A percentile compares a stretch with the other conserved stretches of the same genome.
Conservation (phyloP, 768 basidiomycete species). For the Kwoniella sp. region DNA sequence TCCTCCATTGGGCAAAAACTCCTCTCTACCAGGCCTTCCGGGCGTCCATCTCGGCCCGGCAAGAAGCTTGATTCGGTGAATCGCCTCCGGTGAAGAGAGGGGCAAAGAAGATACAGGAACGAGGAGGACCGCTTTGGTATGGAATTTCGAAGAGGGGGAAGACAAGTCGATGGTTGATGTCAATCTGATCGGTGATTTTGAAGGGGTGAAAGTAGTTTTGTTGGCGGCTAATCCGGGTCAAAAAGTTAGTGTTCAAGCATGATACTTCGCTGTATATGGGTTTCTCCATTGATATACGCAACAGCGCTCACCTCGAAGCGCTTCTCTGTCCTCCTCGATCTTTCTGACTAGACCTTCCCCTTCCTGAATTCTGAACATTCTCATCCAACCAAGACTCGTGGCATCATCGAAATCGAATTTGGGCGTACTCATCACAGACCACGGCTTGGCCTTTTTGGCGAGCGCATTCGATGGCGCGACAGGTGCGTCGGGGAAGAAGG, state of each 20-base stretch:
- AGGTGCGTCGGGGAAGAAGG: conserved; percentile 18
- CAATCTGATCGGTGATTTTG: conserved; percentile 61
- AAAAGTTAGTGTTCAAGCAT: conserved; percentile 17
- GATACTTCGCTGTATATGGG: conserved; percentile 20
- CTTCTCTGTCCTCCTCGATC: conserved; percentile 85
- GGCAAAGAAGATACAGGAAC: conserved; percentile 75
- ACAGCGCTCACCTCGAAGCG: conserved; percentile 69
- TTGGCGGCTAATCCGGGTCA: conserved; percentile 64
- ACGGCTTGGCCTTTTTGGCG: conserved; percentile 16
- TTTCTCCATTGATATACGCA: conserved; percentile 12
- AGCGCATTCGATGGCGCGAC: conserved; percentile 14
- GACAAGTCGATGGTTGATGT: conserved; percentile 66
- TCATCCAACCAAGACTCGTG: conserved; percentile 70
- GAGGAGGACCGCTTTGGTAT: conserved; percentile 71
- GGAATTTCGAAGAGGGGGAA: conserved; percentile 74
- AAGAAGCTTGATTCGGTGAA: conserved; percentile 83
- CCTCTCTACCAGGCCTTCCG: conserved; percentile 44
- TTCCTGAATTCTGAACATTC: conserved; percentile 73
- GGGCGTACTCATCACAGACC: conserved; percentile 26
- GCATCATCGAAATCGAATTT: conserved; percentile 64
- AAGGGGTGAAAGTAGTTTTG: conserved; percentile 74
- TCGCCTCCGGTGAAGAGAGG: conserved; percentile 65
- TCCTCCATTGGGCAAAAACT: conserved; percentile 16
- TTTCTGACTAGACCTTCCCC: conserved; percentile 76
- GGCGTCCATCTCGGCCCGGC: conserved; percentile 86